Conservation (phyloP, 306 rosid genomes). For the Acacia confusa region DNA sequence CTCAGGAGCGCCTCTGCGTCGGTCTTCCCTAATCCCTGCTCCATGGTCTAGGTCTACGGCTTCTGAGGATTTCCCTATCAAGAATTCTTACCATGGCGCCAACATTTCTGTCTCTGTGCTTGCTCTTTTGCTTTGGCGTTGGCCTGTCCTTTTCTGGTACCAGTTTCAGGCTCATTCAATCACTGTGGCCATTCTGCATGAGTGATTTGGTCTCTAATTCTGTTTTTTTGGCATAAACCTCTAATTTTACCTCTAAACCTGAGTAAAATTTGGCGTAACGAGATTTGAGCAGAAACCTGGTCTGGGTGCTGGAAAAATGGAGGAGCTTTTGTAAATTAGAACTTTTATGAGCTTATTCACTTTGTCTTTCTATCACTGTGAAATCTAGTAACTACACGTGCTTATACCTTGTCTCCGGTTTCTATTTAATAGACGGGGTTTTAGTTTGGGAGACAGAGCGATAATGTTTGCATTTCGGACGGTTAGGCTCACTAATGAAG, state of each 20-base stretch:
- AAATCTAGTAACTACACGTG: background rate
- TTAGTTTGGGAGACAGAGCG: background rate
- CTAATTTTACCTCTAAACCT: background rate
- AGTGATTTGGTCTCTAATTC: background rate
- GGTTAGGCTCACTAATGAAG: background rate
- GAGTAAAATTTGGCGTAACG: background rate
- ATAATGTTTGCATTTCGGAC: background rate
- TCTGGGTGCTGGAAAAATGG: constrained; percentile 24
- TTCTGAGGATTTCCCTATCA: constrained; percentile 34
- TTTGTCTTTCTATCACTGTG: background rate
- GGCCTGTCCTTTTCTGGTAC: constrained; percentile 57
- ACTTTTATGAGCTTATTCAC: background rate
- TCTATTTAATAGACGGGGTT: background rate
- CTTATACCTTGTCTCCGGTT: background rate
- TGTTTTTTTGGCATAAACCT: background rate
- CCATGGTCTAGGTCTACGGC: constrained; percentile 16
- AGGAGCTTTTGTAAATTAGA: background rate
- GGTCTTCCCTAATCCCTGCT: background rate
- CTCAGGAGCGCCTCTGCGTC: background rate
- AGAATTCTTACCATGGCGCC: constrained; percentile 54
- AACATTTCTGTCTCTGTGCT: constrained; percentile 30
- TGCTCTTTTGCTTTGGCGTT: constrained; percentile 41
- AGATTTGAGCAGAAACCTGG: background rate
- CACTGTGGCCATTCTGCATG: background rate
- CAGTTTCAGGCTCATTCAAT: background rate